Conservation (phyloP, 306 rosid species). For the Quercus cerris region DNA sequence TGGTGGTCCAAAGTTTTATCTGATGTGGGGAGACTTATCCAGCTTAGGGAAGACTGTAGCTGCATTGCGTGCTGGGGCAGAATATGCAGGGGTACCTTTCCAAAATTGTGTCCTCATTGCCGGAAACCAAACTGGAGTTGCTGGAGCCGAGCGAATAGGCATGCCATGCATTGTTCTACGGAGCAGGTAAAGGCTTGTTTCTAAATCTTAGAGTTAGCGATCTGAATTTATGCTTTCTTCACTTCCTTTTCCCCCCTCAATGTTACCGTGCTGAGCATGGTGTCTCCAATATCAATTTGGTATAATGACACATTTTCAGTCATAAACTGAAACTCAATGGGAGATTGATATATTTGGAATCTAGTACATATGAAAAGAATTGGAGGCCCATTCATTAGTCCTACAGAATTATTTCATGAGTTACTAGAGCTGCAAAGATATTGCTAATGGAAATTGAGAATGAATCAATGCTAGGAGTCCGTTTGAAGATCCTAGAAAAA, state of each 20-base stretch:
- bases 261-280: not conserved
- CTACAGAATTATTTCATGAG: not conserved
- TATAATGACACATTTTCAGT: not conserved
- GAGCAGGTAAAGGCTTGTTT: conserved; percentile 61
- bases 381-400: not conserved
- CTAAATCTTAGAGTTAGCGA: not conserved
- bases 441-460: not conserved
- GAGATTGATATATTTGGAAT: not conserved
- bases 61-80: conserved; percentile 92
- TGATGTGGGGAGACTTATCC: conserved; percentile 16
- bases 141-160: conserved; percentile 73
- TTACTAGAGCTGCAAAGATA: not conserved
- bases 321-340: not conserved
- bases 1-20: conserved; percentile 1
- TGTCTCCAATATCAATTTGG: not conserved
- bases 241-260: not conserved
- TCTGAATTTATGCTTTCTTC: not conserved
- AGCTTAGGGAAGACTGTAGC: conserved; percentile 72
- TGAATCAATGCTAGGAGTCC: not conserved
- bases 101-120: conserved; percentile 75
- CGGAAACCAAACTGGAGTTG: conserved; percentile 83
- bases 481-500: not conserved
- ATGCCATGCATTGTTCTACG: conserved; percentile 85
- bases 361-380: not conserved
- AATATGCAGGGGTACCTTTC: conserved; percentile 61